phyloP scores from a whole-genome alignment of 768 basidiomycete genomes.

The Wakefieldia striispora region DNA sequence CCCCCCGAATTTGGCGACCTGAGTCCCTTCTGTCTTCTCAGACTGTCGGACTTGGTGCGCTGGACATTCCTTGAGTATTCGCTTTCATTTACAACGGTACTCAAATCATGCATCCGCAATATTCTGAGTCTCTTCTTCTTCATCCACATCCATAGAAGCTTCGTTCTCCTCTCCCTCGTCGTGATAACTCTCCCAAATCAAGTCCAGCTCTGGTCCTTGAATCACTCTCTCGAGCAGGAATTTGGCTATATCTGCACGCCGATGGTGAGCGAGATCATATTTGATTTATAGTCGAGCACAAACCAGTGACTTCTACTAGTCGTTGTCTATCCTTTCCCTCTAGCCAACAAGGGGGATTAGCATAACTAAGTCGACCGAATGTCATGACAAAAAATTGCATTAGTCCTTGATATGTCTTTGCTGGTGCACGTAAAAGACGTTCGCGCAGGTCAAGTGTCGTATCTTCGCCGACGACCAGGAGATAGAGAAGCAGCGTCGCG shows the following conservation, averaged over 20 bases:
- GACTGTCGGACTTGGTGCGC: constrained; percentile 16
- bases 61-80: constrained; percentile 17
- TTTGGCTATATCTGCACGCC: constrained; percentile 50
- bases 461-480: constrained; percentile 53
- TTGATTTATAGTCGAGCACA: constrained; percentile 13
- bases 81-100: neutral
- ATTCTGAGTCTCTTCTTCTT: constrained; percentile 43
- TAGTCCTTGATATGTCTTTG: constrained; percentile 58
- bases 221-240: constrained; percentile 66
- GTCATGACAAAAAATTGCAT: constrained; percentile 73
- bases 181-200: constrained; percentile 61
- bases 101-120: constrained; percentile 16
- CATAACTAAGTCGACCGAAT: constrained; percentile 72
- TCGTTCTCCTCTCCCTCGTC: constrained; percentile 41
- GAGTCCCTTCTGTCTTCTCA: neutral
- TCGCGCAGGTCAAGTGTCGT: constrained; percentile 52
- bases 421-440: constrained; percentile 54
- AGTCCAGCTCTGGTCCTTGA: constrained; percentile 69
- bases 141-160: constrained; percentile 47
- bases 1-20: neutral
- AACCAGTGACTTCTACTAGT: constrained; percentile 49
- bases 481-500: constrained; percentile 57
- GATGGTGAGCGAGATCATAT: constrained; percentile 3
- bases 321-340: constrained; percentile 37
- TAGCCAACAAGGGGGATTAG: constrained; percentile 64